A percentile compares a stretch with the other conserved stretches of the same genome.
phyloP scores from a whole-genome alignment of 345 rosid species.

The Eucalyptus pumila region DNA sequence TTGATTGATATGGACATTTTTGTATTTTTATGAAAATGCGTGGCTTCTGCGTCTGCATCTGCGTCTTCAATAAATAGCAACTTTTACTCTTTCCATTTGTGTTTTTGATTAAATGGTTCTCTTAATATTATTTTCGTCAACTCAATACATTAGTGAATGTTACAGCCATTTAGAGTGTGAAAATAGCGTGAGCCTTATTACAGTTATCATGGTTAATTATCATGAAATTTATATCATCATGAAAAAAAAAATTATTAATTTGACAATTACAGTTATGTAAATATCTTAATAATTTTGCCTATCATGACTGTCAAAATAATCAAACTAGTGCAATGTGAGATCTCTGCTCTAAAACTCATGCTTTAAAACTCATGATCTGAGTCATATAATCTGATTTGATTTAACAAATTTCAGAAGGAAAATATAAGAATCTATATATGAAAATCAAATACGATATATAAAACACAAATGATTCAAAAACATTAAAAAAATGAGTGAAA shows the following conservation, averaged over 20 bases:
- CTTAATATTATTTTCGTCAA: not conserved
- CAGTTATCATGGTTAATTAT: no score
- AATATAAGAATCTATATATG: rapidly evolving
- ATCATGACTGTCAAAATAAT: not conserved
- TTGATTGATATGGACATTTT: not conserved
- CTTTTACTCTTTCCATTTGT: not conserved
- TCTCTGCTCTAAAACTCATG: not conserved
- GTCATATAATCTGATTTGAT: not conserved
- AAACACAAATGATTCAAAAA: not conserved
- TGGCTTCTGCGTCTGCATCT: not conserved
- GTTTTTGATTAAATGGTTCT: not conserved
- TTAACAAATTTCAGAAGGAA: no score
- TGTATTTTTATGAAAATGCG: not conserved
- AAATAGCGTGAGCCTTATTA: no score
- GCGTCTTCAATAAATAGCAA: not conserved
- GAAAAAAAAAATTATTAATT: no score
- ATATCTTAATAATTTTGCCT: not conserved
- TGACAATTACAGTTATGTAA: rapidly evolving
- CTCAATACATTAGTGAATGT: not conserved
- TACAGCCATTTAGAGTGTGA: not conserved
- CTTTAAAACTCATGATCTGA: rapidly evolving
- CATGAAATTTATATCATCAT: not conserved
- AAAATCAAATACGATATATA: not conserved
- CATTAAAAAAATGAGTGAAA: not conserved
- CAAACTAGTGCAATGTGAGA: not conserved